Evolutionary conservation across 306 rosid genomes (phyloP).

Genomic region (Echinosophora koreensis): DNA sequence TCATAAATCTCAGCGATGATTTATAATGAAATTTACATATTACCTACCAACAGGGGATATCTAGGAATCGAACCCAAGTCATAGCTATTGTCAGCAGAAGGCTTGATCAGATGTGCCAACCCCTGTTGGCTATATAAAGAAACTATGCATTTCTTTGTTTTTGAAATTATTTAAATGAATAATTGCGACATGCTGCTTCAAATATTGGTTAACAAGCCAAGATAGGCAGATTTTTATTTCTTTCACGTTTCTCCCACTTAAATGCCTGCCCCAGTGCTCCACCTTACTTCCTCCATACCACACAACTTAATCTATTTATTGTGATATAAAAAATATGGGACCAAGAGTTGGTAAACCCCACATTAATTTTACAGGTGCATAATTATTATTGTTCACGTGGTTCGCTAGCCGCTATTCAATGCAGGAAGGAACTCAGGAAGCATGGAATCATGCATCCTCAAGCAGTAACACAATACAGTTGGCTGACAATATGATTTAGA

Average conservation of each 20-base stretch:
- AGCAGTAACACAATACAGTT: not conserved
- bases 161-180: conserved; percentile 27
- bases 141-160: not conserved
- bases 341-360: not conserved
- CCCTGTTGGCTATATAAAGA: too few relatives aligned
- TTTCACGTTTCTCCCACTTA: conserved; percentile 46
- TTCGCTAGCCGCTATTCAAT: not conserved
- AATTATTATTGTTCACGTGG: conserved; percentile 23
- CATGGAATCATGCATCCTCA: not conserved
- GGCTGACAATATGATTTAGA: not conserved
- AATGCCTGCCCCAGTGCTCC: not conserved
- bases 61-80: too few relatives aligned
- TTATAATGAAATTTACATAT: too few relatives aligned
- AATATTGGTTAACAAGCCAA: conserved; percentile 12
- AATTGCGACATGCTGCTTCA: not conserved
- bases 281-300: not conserved
- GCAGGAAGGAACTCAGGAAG: too few relatives aligned
- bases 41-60: too few relatives aligned
- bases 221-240: conserved; percentile 23
- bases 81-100: too few relatives aligned
- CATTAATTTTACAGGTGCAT: conserved; percentile 10
- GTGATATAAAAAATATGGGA: conserved; percentile 16
- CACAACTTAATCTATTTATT: not conserved
- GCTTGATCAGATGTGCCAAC: too few relatives aligned
- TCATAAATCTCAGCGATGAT: too few relatives aligned